These are phyloP conservation scores for Chenopodium formosanum DNA, from an alignment of 148 eudicot genomes.

Conservation along the genomic window DNA sequence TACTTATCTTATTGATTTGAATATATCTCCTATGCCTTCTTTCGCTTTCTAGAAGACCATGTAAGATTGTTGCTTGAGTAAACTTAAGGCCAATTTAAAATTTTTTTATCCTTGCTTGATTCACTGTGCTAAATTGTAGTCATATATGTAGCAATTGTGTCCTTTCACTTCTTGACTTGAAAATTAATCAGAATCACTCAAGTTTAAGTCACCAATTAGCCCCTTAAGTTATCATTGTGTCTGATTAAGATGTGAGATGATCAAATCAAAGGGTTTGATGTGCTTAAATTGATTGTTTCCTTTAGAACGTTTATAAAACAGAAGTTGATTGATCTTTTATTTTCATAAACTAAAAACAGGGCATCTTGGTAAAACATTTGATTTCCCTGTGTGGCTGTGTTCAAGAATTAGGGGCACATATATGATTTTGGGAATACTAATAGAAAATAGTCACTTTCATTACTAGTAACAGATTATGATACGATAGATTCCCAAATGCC, in stretches of 20 bases:
- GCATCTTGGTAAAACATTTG: background rate
- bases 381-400: background rate
- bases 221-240: background rate
- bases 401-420: background rate
- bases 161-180: background rate
- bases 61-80: conserved; percentile 11
- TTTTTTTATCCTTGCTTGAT: background rate
- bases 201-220: background rate
- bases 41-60: background rate
- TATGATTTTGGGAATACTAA: background rate
- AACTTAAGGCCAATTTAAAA: background rate
- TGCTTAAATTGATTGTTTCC: background rate
- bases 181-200: background rate
- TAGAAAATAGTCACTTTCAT: background rate
- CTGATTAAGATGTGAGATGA: background rate
- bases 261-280: background rate
- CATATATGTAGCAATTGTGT: background rate
- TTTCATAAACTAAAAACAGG: background rate
- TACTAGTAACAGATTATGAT: background rate
- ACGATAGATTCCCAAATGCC: background rate
- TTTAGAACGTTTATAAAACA: background rate
- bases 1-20: conserved; percentile 1
- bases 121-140: background rate
- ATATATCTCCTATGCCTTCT: background rate
- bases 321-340: background rate